Evolutionary conservation across 1,284 basidiomycete genomes (phyloP), one percentile per base, ranked within the genome.

Genomic region (Ceratobasidium sp.): DNA sequence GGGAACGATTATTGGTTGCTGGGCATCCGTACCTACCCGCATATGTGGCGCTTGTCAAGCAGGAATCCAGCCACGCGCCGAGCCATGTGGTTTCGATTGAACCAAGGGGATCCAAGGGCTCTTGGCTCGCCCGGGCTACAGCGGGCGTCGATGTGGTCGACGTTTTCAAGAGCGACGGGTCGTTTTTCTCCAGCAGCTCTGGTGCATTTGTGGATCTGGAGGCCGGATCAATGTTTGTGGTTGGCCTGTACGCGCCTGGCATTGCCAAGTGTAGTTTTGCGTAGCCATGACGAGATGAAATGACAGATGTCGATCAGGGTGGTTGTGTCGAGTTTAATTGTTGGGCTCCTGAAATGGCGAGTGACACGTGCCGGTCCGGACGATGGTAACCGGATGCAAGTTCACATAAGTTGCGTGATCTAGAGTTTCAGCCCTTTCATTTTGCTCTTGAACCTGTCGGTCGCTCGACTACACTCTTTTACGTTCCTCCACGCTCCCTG

Each of bases 11-110:
- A 49, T 77, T 89, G 69, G 85, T 85, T 17, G 80, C 85, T 0
- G 89, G 89, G 0, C 89, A 90, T 72, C 85, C 89, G 0, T 80
- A 87, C 73, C 86, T 88, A 74, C 83, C 83, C 0, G 77, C 81
- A 4, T 75, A 90, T 34, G 72, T 78, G 25, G 73, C 73, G 3
- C 77, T 89, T 5, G 82, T 84, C 2, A 80, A 77, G 35, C 80
- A 80, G 70, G 80, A 82, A 70, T 75, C 77, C 0, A 76, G 75
- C 0, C 78, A 75, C 2, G 77, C 84, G 1, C 81, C 84, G 22
- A 45, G 17, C 43, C 17, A 22, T 22, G 43, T 45, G 43, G 43
- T 17, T 45, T 45, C 22, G 38, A 42, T 10, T 42, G 38, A 10
- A 42, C 38, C n/a, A n/a, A n/a, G n/a, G n/a, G n/a, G n/a, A n/a